phyloP scores from a whole-genome alignment of 2,329 filamentous ascomycete species.

The Alternaria triticimaculans region DNA sequence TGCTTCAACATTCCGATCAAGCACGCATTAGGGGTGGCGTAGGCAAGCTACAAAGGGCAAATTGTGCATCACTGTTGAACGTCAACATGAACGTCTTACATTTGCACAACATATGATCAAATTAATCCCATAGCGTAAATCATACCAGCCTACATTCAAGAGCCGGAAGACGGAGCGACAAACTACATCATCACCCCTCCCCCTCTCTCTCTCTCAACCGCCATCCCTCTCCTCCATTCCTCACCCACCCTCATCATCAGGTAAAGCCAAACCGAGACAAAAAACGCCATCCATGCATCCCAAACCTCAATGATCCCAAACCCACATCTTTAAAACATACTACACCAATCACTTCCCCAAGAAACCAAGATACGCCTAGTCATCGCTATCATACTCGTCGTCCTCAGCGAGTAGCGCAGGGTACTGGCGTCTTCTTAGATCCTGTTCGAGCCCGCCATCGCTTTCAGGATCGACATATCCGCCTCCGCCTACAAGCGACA shows the following conservation, averaged over 20 bases:
- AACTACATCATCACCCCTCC: too few relatives aligned
- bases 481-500: conserved; percentile 83
- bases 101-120: neutral
- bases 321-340: neutral
- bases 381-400: conserved; percentile 69
- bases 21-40: neutral
- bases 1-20: fast-evolving
- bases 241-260: too few relatives aligned
- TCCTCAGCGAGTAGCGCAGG: conserved; percentile 74
- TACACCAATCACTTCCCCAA: neutral
- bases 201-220: too few relatives aligned
- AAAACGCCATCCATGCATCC: neutral
- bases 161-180: neutral
- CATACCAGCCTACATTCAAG: neutral
- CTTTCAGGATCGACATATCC: conserved; percentile 87
- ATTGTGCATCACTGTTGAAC: neutral
- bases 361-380: conserved; percentile 18
- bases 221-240: too few relatives aligned
- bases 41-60: neutral
- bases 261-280: neutral
- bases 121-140: neutral
- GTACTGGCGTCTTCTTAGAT: conserved; percentile 80
- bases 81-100: neutral
- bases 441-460: conserved; percentile 87
- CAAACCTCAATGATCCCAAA: neutral